Evolutionary conservation across 306 rosid species (phyloP).

Genomic region (Corylus avellana): DNA sequence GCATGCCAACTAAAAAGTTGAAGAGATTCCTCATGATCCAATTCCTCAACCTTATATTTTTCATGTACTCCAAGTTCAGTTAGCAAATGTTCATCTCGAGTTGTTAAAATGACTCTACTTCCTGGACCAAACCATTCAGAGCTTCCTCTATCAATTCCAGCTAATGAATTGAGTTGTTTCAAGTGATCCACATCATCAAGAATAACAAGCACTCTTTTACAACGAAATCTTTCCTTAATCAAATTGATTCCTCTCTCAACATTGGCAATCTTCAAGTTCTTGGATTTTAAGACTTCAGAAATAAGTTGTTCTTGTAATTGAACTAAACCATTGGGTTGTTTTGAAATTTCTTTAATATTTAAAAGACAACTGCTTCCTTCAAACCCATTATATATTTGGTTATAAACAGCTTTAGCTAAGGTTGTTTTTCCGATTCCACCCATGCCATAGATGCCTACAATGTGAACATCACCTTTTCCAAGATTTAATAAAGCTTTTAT

Average conservation of each 20-base stretch:
- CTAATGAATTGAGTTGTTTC: conserved; percentile 4
- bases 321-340: neutral
- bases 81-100: conserved; percentile 22
- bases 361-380: conserved; percentile 8
- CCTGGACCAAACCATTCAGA: conserved; percentile 25
- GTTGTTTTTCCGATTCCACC: conserved; percentile 34
- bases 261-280: neutral
- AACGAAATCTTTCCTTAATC: neutral
- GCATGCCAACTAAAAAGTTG: conserved; percentile 43
- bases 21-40: conserved; percentile 25
- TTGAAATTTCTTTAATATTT: neutral
- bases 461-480: neutral
- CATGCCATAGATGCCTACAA: conserved; percentile 29
- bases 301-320: conserved; percentile 28
- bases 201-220: conserved; percentile 13
- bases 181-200: conserved; percentile 17
- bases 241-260: neutral
- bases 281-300: neutral
- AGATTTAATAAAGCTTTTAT: neutral
- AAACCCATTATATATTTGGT: conserved; percentile 1
- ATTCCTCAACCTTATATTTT: neutral
- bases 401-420: conserved; percentile 27
- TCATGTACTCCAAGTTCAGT: neutral
- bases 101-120: conserved; percentile 35
- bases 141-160: no score